Evolutionary conservation across 805 yeast genomes (phyloP).

Genomic region (Pichia membranifaciens): DNA sequence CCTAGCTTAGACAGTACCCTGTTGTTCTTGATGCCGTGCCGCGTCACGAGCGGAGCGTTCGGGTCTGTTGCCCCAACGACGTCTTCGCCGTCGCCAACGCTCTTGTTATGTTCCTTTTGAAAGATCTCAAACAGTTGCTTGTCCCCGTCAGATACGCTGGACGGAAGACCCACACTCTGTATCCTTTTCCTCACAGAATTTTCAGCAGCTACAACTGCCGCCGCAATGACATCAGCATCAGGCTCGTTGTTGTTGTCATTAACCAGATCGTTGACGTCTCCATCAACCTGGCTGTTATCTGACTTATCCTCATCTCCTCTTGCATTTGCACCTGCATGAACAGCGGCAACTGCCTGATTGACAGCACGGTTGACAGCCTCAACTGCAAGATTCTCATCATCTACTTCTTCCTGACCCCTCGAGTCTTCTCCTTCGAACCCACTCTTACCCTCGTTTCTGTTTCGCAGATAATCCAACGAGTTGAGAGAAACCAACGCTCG

Average conservation of each 20-base stretch:
- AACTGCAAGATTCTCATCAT: slow-evolving; percentile 28
- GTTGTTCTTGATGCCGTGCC: slow-evolving; percentile 1
- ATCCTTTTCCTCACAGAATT: background rate
- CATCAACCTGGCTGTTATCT: slow-evolving; percentile 16
- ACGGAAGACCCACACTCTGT: background rate
- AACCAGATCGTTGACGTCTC: background rate
- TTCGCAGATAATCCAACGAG: slow-evolving; percentile 24
- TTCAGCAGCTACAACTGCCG: slow-evolving; percentile 33
- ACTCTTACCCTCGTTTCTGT: slow-evolving; percentile 12
- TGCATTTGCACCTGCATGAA: background rate
- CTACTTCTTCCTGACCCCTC: too few relatives aligned
- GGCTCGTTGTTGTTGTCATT: slow-evolving; percentile 15
- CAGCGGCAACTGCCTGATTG: slow-evolving; percentile 11
- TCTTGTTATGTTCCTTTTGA: background rate
- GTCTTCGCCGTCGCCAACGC: too few relatives aligned
- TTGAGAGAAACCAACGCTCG: slow-evolving; percentile 27
- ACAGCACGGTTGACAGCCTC: slow-evolving; percentile 25
- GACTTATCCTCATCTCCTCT: slow-evolving; percentile 14
- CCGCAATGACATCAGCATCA: slow-evolving; percentile 14
- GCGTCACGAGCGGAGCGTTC: background rate
- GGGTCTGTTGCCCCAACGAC: background rate
- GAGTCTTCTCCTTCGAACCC: too few relatives aligned
- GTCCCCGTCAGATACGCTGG: background rate
- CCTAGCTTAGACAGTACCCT: background rate
- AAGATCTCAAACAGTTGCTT: slow-evolving; percentile 3